Conservation (phyloP, 768 basidiomycete species). For the Mycena alexandri region DNA sequence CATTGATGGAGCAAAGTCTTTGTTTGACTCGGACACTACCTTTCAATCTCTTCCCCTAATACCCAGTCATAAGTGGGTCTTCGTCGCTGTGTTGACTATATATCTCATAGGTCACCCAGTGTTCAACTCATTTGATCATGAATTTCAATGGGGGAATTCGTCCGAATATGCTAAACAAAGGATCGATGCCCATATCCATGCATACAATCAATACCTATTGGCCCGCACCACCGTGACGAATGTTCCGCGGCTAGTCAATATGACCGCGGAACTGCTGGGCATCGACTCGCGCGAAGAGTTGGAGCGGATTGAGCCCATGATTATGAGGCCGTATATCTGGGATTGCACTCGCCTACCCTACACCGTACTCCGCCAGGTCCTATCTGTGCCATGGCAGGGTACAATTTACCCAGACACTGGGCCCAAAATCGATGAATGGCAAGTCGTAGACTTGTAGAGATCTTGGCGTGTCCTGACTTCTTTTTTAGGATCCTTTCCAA, state of each 20-base stretch:
- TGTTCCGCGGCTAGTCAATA: constrained; percentile 3
- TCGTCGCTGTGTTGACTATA: no score
- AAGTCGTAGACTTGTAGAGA: not conserved
- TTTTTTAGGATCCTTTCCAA: constrained; percentile 11
- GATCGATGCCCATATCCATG: not conserved
- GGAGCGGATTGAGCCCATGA: not conserved
- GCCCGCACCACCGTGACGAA: not conserved
- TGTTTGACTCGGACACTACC: no score
- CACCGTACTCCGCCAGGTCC: not conserved
- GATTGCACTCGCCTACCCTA: not conserved
- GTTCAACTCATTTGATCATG: no score
- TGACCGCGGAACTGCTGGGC: not conserved
- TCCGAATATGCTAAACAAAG: not conserved
- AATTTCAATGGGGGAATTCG: not conserved
- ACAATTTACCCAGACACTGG: not conserved
- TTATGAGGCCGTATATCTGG: not conserved
- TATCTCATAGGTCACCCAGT: no score
- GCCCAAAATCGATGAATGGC: constrained; percentile 10
- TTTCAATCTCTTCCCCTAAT: no score
- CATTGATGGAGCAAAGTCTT: no score
- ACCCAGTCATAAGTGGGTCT: no score
- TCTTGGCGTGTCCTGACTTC: no score
- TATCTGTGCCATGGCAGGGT: not conserved
- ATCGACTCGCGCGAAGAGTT: not conserved
- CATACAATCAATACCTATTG: not conserved